Evolutionary conservation across 1,284 basidiomycete genomes (phyloP), one percentile per base, ranked within the genome.

Genomic region (Malassezia globosa): DNA sequence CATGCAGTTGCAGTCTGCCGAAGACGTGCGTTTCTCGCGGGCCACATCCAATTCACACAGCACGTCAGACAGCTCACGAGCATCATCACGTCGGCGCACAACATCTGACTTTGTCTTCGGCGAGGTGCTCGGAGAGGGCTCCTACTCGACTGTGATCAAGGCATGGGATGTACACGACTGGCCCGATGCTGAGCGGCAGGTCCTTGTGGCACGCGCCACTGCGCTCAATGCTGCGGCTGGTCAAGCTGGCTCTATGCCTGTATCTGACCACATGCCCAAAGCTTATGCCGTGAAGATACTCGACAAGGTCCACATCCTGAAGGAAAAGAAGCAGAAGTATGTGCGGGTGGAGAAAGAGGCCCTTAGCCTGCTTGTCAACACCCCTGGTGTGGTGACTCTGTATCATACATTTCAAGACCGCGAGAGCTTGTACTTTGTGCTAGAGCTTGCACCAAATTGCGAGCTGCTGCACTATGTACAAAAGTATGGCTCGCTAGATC

Each of bases 281-380:
- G 61, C 54, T 6, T 71, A 69, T 21, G 68, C 68, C 3, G 56
- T 69, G 50, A 71, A 71, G 42, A 60, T 71, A 10, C 58, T 69
- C 27, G 66, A 71, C 49, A 71, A 71, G 54, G 62, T 68, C 13
- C 68, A 71, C 51, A 71, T 71, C 34, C 58, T 71, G 35, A 66
- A 66, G 49, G 64, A 71, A 44, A 64, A 64, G 40, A 71, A 71
- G 59, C 66, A 69, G 24, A 69, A 69, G 48, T 71, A 71, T 39
- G 67, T 71, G 24, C 39, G 55, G 11, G 56, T 71, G 31, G 68
- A 71, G 43, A 71, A 68, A 48, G 65, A 69, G 43, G 68, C 68
- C 18, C 49, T 71, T 18, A 66, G 65, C 40, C 58, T 65, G 16
- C 51, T 71, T 37, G 59, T 61, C 21, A 53, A 59, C n/a, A 54